Conservation (phyloP, 148 eudicot species). For the Hydrangea macrophylla region DNA sequence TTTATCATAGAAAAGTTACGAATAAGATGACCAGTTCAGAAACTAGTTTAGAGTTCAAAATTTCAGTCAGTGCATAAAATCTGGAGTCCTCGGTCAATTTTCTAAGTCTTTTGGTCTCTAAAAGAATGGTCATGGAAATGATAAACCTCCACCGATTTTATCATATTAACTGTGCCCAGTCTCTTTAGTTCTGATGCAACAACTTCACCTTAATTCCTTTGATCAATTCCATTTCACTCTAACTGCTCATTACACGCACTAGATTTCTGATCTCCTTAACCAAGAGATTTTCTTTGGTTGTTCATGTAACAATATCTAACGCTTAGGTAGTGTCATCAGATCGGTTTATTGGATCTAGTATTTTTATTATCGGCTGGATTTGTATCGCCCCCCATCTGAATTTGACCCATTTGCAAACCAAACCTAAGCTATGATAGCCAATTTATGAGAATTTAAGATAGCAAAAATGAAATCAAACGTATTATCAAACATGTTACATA, state of each 20-base stretch:
- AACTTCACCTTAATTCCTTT: background rate
- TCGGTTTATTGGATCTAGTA: background rate
- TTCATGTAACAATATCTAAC: background rate
- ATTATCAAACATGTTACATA: conserved; percentile 25
- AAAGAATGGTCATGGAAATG: background rate
- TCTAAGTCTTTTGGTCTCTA: background rate
- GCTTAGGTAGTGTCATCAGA: background rate
- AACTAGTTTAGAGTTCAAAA: too few species aligned
- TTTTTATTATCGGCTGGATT: too few species aligned
- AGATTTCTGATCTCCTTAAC: background rate
- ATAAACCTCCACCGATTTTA: background rate
- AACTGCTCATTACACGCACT: background rate
- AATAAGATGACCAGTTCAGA: too few species aligned
- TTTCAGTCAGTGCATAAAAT: too few species aligned
- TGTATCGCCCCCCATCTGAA: too few species aligned
- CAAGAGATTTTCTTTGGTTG: conserved; percentile 4
- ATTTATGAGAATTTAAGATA: too few species aligned
- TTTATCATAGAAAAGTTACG: too few species aligned
- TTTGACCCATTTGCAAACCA: too few species aligned
- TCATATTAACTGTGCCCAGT: background rate
- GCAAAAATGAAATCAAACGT: background rate
- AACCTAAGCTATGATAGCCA: too few species aligned
- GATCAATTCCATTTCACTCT: background rate
- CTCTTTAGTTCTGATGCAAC: background rate
- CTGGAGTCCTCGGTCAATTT: background rate